Evolutionary conservation across 495 filamentous ascomycete genomes (phyloP).

Genomic region (Penicillium cataractarum): DNA sequence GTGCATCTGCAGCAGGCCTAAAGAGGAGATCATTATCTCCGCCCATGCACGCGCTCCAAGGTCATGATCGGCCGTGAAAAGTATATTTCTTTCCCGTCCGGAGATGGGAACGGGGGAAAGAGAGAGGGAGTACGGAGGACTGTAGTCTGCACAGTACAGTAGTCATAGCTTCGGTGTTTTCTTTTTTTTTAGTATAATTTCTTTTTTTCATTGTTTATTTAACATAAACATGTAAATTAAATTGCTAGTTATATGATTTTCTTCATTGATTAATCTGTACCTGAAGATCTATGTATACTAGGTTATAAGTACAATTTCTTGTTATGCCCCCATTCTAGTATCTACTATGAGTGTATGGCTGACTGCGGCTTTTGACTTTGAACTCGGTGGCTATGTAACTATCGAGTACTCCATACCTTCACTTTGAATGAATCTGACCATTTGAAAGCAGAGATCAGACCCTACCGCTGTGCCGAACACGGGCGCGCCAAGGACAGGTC

Average conservation of each 20-base stretch:
- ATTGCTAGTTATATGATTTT: not conserved
- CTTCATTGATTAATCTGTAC: not conserved
- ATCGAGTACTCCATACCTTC: not conserved
- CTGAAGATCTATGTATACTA: conserved; percentile 4
- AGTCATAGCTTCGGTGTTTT: too few species aligned
- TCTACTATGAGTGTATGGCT: not conserved
- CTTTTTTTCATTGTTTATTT: not conserved
- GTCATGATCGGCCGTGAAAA: conserved; percentile 18
- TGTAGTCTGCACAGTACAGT: too few species aligned
- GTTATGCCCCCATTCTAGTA: too few species aligned
- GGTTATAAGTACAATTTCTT: too few species aligned
- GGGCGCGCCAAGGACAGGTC: conserved; percentile 9
- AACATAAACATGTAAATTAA: not conserved
- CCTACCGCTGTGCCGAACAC: conserved; percentile 4
- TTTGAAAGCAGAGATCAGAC: conserved; percentile 11
- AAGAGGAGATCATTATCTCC: conserved; percentile 21
- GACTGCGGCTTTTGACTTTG: not conserved
- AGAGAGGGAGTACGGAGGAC: not conserved
- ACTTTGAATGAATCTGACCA: not conserved
- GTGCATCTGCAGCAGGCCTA: conserved; percentile 23
- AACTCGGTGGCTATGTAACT: not conserved
- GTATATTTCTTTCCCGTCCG: conserved; percentile 9
- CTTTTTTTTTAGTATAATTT: not conserved
- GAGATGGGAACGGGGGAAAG: not conserved
- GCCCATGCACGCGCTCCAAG: conserved; percentile 8